These are phyloP conservation scores for Medicago arabica DNA, from an alignment of 306 rosid species.

Conservation along the genomic window DNA sequence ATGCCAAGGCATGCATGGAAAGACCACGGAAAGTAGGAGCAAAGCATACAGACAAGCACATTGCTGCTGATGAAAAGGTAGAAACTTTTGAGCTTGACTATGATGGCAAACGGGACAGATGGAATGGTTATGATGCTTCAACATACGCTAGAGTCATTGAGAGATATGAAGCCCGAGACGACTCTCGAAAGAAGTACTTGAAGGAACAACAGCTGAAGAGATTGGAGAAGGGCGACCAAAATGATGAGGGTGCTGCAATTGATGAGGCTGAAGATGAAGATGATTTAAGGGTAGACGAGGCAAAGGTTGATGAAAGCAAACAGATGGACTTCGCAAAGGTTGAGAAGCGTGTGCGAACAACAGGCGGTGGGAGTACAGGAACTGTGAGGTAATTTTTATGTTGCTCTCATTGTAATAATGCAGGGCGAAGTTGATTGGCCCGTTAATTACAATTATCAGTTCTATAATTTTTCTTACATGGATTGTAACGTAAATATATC, in stretches of 20 bases:
- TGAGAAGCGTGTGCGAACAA: slow-evolving; percentile 80
- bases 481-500: slow-evolving; percentile 17
- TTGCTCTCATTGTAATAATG: slow-evolving; percentile 4
- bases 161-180: slow-evolving; percentile 46
- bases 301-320: slow-evolving; percentile 78
- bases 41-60: slow-evolving; percentile 36
- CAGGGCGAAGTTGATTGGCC: not conserved
- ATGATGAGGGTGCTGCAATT: slow-evolving; percentile 43
- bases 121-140: slow-evolving; percentile 44
- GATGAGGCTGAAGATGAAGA: slow-evolving; percentile 64
- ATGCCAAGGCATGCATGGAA: slow-evolving; percentile 41
- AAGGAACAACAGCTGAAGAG: slow-evolving; percentile 42
- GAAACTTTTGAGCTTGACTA: slow-evolving; percentile 48
- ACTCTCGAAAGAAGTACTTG: slow-evolving; percentile 36
- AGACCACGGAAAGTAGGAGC: slow-evolving; percentile 43
- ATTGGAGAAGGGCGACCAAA: slow-evolving; percentile 44
- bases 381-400: slow-evolving; percentile 46
- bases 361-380: slow-evolving; percentile 83
- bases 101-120: slow-evolving; percentile 42
- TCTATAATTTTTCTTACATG: not conserved
- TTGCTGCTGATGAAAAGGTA: slow-evolving; percentile 43
- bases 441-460: not conserved
- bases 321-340: slow-evolving; percentile 83
- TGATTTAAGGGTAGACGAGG: slow-evolving; percentile 71
- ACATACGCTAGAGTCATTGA: slow-evolving; percentile 44